Conservation (phyloP, 106 monocot genomes). For the Acorus calamus region DNA sequence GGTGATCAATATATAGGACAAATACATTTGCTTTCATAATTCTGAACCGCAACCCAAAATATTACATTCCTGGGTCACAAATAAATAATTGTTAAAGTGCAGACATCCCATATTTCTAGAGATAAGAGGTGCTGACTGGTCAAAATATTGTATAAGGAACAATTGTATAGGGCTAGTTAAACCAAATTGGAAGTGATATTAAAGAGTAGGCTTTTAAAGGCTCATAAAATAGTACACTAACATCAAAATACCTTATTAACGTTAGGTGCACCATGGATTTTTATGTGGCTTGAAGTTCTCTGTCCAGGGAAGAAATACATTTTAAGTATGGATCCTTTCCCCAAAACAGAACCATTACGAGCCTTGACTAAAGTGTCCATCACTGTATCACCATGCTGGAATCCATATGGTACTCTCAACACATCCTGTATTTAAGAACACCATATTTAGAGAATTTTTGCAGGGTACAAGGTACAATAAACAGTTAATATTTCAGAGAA, state of each 20-base stretch:
- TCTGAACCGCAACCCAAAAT: too few relatives aligned
- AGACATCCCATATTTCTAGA: too few relatives aligned
- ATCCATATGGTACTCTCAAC: slow-evolving; percentile 30
- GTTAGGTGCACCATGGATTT: slow-evolving; percentile 57
- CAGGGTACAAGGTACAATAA: neutral
- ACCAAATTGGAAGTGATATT: neutral
- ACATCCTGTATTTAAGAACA: slow-evolving; percentile 33
- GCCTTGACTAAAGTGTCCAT: slow-evolving; percentile 93
- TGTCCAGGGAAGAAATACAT: slow-evolving; percentile 89
- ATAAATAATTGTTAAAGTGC: too few relatives aligned
- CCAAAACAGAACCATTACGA: slow-evolving; percentile 93
- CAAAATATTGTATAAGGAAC: too few relatives aligned
- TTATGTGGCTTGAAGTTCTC: slow-evolving; percentile 51
- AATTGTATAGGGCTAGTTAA: neutral
- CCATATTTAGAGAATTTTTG: neutral
- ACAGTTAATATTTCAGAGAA: slow-evolving; percentile 4
- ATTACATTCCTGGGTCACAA: too few relatives aligned
- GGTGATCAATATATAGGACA: too few relatives aligned
- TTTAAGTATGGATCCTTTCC: slow-evolving; percentile 95
- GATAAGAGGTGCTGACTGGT: too few relatives aligned
- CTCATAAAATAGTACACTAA: neutral
- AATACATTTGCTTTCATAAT: too few relatives aligned
- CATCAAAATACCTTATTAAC: slow-evolving; percentile 59
- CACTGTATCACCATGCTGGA: slow-evolving; percentile 60
- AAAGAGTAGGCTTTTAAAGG: neutral